Conservation (phyloP, 140 eudicot genomes). For the Erigeron philadelphicus region DNA sequence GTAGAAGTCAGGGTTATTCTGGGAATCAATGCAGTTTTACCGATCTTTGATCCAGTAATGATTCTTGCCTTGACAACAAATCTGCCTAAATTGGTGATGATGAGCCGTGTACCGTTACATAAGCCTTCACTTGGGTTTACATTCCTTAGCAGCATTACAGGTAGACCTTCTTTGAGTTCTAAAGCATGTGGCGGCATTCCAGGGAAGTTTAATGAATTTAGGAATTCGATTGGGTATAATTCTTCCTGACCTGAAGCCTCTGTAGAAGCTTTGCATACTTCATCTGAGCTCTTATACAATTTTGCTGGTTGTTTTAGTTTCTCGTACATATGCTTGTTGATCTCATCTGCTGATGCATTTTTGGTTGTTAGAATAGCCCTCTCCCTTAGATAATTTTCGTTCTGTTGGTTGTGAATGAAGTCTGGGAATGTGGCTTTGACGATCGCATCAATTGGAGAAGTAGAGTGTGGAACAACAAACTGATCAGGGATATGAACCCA, state of each 20-base stretch:
- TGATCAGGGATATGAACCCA: not conserved
- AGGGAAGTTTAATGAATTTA: not conserved
- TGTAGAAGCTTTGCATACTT: not conserved
- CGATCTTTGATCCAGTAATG: too few relatives aligned
- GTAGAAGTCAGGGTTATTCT: too few relatives aligned
- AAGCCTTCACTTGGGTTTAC: not conserved
- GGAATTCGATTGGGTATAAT: not conserved
- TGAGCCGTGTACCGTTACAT: not conserved
- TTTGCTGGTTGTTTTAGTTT: not conserved
- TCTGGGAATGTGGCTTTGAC: not conserved
- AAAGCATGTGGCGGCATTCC: not conserved
- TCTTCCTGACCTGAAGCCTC: not conserved
- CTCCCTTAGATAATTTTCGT: not conserved
- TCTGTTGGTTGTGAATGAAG: not conserved
- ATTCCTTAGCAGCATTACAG: not conserved
- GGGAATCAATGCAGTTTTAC: too few relatives aligned
- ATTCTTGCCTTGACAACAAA: too few relatives aligned
- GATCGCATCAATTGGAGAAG: not conserved
- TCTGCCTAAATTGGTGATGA: not conserved
- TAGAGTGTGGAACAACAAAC: not conserved
- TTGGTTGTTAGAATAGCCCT: constrained; percentile 1
- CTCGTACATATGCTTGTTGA: not conserved
- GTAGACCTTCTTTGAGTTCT: not conserved
- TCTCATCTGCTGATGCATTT: not conserved
- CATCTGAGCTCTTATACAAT: not conserved